Evolutionary conservation across 441 rosid species (phyloP).

Genomic region (Bruguiera hainesii): DNA sequence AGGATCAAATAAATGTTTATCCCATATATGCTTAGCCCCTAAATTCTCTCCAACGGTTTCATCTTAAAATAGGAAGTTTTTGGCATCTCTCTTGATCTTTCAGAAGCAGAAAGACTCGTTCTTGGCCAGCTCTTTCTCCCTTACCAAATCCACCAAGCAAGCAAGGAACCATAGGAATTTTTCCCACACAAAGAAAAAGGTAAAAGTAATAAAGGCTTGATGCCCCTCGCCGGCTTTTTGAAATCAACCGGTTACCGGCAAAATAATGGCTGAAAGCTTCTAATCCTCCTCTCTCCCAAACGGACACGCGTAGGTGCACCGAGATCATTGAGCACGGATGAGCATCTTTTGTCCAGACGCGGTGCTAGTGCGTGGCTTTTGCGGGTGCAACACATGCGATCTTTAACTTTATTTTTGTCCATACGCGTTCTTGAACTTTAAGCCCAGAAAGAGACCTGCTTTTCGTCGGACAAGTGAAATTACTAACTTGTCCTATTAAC

Average conservation of each 20-base stretch:
- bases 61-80: no score
- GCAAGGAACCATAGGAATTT: slow-evolving; percentile 20
- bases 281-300: background rate
- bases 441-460: no score
- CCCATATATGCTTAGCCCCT: no score
- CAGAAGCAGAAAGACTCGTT: no score
- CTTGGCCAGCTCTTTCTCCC: slow-evolving; percentile 9
- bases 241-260: slow-evolving; percentile 4
- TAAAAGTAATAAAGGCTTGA: background rate
- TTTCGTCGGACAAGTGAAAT: no score
- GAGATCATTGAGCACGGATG: background rate
- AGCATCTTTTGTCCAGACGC: slow-evolving; percentile 18
- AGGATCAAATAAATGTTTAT: no score
- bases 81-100: no score
- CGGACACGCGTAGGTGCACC: slow-evolving; percentile 15
- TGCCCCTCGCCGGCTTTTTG: background rate
- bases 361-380: background rate
- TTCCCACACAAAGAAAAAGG: background rate
- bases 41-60: no score
- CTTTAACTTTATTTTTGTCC: no score
- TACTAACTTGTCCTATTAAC: no score
- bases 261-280: background rate
- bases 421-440: background rate
- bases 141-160: slow-evolving; percentile 21
- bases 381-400: background rate